Evolutionary conservation across 352 stramenopile species (phyloP), one percentile per base, ranked within the genome.

Genomic region (Thraustochytrium striatum): DNA sequence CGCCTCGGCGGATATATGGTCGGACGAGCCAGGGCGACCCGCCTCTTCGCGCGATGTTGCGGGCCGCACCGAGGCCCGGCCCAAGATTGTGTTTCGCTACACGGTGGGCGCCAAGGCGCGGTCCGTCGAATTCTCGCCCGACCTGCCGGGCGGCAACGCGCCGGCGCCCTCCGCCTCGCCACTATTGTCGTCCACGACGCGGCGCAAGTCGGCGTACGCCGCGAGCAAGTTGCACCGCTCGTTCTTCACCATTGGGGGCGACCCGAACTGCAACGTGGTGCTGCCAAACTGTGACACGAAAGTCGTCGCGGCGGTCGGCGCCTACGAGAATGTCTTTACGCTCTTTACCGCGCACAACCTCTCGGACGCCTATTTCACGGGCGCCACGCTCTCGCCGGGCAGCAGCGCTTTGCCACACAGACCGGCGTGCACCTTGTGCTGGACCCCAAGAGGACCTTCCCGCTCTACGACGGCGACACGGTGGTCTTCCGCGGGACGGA

Each of bases 251-350:
- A 61, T 75, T 32, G 65, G 65, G 8, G 65, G 65, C 43, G 43
- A 30, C 21, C 32, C 11, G 11, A 32, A 9, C 30, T 75, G 65
- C 41, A 38, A 75, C 30, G 61, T 75, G 16, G 65, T 75, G 28
- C 65, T 75, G 8, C 39, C 39, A 9, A 43, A 32, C 39, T 75
- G 65, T 30, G 33, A 39, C 16, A 43, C 68, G 16, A 16, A 30
- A 16, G 52, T 75, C 35, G 65, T 75, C 8, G 65, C 65, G 3
- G 61, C 65, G n/a, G 61, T 75, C 43, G 30, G 13, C 13, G 65
- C 65, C 65, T 75, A 61, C 36, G 65, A 75, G 30, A 68, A 75
- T 0, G 65, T 75, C 8, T 75, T 75, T 8, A 75, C 65, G 16
- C 65, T 75, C 41, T 21, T 75, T 30, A 9, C 16, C 16, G 41